Evolutionary conservation across 78 protist genomes (phyloP), one percentile per base, ranked within the genome.

Genomic region (Cavenderia fasciculata): DNA sequence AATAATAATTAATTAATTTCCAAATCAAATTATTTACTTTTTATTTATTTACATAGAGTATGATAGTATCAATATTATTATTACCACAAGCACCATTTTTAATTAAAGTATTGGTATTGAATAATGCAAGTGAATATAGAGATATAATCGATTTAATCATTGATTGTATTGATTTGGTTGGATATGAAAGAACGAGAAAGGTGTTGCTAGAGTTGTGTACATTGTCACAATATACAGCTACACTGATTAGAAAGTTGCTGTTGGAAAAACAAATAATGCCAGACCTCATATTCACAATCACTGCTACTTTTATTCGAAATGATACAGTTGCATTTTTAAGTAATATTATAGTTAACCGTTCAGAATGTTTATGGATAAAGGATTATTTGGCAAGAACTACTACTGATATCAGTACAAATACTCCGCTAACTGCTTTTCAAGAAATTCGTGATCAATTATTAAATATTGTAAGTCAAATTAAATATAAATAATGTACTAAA

Each of bases 351-450:
- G 27, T 62, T 34, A 79, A 79, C 66, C 38, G 88, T 47, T 33
- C 2, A 4, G 76, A 79, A 31, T 63, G 52, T 40, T 65, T 38
- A 49, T 79, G 88, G 88, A 51, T 79, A 18, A 79, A 79, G 52
- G 88, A 79, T 51, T 66, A 62, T 6, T 14, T 79, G n/a, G 33
- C 88, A 46, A 54, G 52, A 73, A 34, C n/a, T 27, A 10, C 54
- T n/a, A n/a, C n/a, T n/a, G n/a, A n/a, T n/a, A n/a, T n/a, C n/a
- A n/a, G n/a, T n/a, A n/a, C n/a, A n/a, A n/a, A n/a, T n/a, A n/a
- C n/a, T n/a, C n/a, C n/a, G n/a, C n/a, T n/a, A n/a, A n/a, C 74
- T 19, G 21, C 73, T 4, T 77, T 77, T 31, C 41, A 77, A 36
- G 74, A 77, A 47, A 62, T 77, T 16, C 59, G 87, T 49, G 87